phyloP scores from a whole-genome alignment of 257 asterid genomes.

The Solanum chiquidenum region DNA sequence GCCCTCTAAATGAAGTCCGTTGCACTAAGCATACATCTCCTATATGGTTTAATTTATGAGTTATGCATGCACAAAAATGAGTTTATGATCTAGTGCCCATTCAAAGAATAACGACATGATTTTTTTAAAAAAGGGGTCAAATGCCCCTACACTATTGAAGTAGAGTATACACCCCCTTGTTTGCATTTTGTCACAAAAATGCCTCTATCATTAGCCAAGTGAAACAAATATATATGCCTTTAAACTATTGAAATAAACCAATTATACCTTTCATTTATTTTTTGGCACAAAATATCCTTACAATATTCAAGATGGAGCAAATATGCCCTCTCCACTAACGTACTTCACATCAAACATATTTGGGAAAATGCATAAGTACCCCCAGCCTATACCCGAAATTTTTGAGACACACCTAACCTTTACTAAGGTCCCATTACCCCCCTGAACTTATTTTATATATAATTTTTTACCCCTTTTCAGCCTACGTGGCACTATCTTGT shows the following conservation, averaged over 20 bases:
- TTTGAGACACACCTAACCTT: no score
- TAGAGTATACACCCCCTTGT: neutral
- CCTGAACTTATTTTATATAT: no score
- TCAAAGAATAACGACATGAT: rapidly evolving
- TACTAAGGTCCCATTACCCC: no score
- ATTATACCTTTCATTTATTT: neutral
- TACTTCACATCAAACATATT: neutral
- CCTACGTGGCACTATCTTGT: no score
- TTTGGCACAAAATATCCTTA: neutral
- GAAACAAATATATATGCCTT: no score
- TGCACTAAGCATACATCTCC: neutral
- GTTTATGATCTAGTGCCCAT: neutral
- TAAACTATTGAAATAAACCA: neutral
- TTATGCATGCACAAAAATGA: neutral
- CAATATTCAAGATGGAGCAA: neutral
- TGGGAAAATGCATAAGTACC: no score
- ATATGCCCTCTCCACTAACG: neutral
- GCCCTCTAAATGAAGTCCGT: neutral
- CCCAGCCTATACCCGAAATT: no score
- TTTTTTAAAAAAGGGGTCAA: no score
- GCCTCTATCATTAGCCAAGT: neutral
- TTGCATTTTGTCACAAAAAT: neutral
- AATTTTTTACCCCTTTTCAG: no score
- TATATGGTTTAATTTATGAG: no score
- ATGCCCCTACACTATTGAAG: neutral